Percentiles rank a stretch among this genome's conserved stretches.
These are phyloP conservation scores for Sugiyamaella sp. DNA, from an alignment of 1,139 yeast genomes.

Conservation along the genomic window DNA sequence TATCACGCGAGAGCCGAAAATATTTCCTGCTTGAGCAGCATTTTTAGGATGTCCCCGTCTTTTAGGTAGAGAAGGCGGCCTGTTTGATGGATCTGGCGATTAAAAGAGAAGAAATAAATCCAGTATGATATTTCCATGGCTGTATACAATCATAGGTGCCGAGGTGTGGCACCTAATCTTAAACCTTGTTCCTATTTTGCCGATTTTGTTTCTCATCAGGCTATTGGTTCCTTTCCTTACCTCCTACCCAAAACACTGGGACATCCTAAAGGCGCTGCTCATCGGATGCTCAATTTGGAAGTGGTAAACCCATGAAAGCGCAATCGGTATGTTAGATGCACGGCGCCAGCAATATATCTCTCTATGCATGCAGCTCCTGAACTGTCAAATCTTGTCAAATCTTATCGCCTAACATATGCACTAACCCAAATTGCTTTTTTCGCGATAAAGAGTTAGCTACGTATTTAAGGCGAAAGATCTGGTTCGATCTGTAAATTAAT, in stretches of 20 bases:
- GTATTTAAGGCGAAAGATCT: too few species aligned
- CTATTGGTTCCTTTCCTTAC: background rate
- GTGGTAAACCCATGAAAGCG: background rate
- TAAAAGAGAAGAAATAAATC: too few species aligned
- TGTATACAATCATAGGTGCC: too few species aligned
- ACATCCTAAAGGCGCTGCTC: background rate
- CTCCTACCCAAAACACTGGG: background rate
- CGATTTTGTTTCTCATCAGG: too few species aligned
- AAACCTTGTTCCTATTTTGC: too few species aligned
- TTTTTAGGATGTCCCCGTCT: background rate
- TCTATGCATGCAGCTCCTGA: background rate
- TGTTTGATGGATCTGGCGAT: background rate
- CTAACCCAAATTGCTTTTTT: too few species aligned
- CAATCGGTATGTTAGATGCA: background rate
- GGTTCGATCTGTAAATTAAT: too few species aligned
- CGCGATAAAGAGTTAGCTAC: too few species aligned
- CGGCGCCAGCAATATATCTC: background rate
- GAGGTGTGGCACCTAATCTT: too few species aligned
- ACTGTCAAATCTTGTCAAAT: background rate
- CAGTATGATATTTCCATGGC: too few species aligned
- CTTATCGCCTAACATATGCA: too few species aligned
- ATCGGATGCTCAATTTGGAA: background rate
- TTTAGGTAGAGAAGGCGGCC: background rate
- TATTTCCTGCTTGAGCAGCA: background rate
- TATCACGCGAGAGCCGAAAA: background rate